Evolutionary conservation across 2,329 filamentous ascomycete species (phyloP).

Genomic region (Xylaria multiplex): DNA sequence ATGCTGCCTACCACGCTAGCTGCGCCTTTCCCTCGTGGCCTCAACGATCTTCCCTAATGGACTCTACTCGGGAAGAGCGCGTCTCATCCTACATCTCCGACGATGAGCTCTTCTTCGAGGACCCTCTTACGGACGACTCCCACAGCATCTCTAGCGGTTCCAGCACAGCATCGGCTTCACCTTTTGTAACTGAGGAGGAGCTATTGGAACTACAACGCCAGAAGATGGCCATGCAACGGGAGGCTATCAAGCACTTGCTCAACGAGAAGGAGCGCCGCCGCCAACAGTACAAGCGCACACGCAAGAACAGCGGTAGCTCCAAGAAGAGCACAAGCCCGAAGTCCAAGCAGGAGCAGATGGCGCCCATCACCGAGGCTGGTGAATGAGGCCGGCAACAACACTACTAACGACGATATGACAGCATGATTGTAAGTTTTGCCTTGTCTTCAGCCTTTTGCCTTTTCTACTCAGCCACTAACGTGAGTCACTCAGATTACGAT

Average conservation of each 20-base stretch:
- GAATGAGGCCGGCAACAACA: conserved; percentile 49
- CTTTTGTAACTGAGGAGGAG: conserved; percentile 57
- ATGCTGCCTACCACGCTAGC: conserved; percentile 45
- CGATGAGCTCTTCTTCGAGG: conserved; percentile 68
- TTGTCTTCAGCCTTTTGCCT: background rate
- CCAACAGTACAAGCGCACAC: conserved; percentile 47
- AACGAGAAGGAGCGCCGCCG: conserved; percentile 66
- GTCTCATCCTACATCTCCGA: conserved; percentile 69
- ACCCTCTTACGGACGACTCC: conserved; percentile 61
- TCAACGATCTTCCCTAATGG: conserved; percentile 51
- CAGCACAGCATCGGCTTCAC: conserved; percentile 57
- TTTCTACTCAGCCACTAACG: conserved; percentile 20
- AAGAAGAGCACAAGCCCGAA: conserved; percentile 54
- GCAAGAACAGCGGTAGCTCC: conserved; percentile 41
- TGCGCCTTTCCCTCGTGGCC: conserved; percentile 59
- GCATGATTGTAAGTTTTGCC: conserved; percentile 43
- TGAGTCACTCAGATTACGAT: conserved; percentile 22
- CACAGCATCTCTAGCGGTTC: conserved; percentile 57
- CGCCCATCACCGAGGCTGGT: conserved; percentile 63
- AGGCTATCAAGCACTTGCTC: conserved; percentile 61
- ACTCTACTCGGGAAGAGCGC: conserved; percentile 49
- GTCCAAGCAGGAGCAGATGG: conserved; percentile 60
- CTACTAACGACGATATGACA: conserved; percentile 42
- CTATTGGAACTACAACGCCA: conserved; percentile 62
- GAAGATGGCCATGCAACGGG: conserved; percentile 61